These are phyloP conservation scores for Pseudocercospora macadamiae DNA, from an alignment of 2,329 filamentous ascomycete species.

Conservation along the genomic window DNA sequence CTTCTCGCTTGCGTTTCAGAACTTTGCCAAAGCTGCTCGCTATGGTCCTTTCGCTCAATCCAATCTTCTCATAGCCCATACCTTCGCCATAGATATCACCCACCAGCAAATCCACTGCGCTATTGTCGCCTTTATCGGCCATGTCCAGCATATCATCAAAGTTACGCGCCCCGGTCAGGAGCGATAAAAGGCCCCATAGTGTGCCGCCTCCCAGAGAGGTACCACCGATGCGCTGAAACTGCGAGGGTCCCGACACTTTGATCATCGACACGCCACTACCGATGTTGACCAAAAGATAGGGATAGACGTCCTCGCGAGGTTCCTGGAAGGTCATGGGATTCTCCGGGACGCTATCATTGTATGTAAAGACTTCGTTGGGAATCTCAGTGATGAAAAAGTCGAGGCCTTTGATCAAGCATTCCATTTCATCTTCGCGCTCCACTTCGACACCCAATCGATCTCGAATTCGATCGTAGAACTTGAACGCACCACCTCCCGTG, in stretches of 20 bases:
- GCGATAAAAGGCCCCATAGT: slow-evolving; percentile 89
- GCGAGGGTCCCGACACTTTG: slow-evolving; percentile 86
- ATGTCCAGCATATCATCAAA: slow-evolving; percentile 97
- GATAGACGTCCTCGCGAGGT: slow-evolving; percentile 81
- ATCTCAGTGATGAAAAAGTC: slow-evolving; percentile 99
- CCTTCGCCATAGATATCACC: slow-evolving; percentile 99
- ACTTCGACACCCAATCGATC: slow-evolving; percentile 85
- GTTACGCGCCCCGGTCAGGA: slow-evolving; percentile 89
- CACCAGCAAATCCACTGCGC: slow-evolving; percentile 92
- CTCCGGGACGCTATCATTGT: slow-evolving; percentile 73
- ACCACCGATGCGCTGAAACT: slow-evolving; percentile 88
- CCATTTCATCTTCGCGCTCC: slow-evolving; percentile 94
- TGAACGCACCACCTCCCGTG: slow-evolving; percentile 93
- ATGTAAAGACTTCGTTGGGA: slow-evolving; percentile 94
- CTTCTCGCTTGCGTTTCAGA: slow-evolving; percentile 86
- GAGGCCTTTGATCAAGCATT: slow-evolving; percentile 88
- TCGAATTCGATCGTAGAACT: slow-evolving; percentile 91
- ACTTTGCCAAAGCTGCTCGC: slow-evolving; percentile 97
- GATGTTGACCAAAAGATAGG: slow-evolving; percentile 97
- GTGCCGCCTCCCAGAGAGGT: slow-evolving; percentile 96
- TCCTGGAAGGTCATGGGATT: slow-evolving; percentile 83
- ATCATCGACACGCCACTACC: slow-evolving; percentile 96
- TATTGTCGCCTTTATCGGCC: slow-evolving; percentile 89
- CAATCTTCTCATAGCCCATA: slow-evolving; percentile 93
- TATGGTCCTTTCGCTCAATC: slow-evolving; percentile 92